Base-by-base conservation (phyloP, 2,329 filamentous ascomycete genomes). In the Botrytis hyacinthi region DNA sequence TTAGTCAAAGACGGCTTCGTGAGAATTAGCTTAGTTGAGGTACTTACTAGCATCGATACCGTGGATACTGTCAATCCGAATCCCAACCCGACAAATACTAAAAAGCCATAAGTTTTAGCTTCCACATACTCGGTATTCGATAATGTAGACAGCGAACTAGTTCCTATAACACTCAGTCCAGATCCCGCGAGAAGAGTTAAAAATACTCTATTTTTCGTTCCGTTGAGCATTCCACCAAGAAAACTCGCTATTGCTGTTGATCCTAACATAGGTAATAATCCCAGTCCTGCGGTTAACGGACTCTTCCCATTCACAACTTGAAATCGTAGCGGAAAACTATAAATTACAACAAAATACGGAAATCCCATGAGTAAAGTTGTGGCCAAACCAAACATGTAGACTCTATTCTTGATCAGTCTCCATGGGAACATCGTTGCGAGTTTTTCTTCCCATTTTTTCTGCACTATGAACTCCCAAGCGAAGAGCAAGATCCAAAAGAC, bases 321-420 rank as follows among this genome's bases (percentile, higher is more conserved):
- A 68, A 90, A 88, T 10, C 88, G 83, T 76, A 91, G 87, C 0
- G 89, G 89, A 7, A 91, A 84, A 46, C 86, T 84, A 73, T 90
- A 85, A 20, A 88, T 85, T n/a, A 89, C 83, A 7, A 87, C 83
- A 35, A 91, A 85, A 74, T 89, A 90, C 0, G 86, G 83, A 70
- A 87, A 89, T 2, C 88, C 88, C 0, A 86, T 86, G 29, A 90
- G 82, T 26, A 90, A 81, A 3, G 88, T 89, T 40, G 87, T 86
- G 1, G 73, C n/a, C 7, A 75, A 70, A 46, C 74, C 71, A 3
- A 75, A 73, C 59, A 77, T 75, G 37, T 76, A 78, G 5, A 78
- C 71, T n/a, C 75, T 66, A 4, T 71, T 51, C 46, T 73, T 73
- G 1, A 79, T 61, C 12, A 78, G 72, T 44, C 76, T 61, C 5